Conservation (phyloP, 495 filamentous ascomycete species). For the Podospora anserina region DNA sequence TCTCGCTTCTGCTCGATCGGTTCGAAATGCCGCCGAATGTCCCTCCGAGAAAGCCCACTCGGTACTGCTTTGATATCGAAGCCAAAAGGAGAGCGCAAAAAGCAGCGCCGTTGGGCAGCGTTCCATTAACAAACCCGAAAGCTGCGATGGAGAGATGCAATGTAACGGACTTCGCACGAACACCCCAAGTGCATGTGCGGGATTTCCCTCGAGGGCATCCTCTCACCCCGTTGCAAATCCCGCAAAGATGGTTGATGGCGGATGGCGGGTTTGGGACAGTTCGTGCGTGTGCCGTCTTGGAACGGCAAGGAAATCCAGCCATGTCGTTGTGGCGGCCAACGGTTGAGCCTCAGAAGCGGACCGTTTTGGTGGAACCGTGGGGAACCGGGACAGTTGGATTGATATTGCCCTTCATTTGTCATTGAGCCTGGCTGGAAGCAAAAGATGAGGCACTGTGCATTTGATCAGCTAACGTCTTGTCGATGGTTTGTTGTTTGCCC, state of each 20-base stretch:
- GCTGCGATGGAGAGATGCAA: slow-evolving; percentile 34
- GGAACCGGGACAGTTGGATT: neutral
- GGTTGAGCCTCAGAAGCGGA: slow-evolving; percentile 3
- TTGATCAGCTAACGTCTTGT: neutral
- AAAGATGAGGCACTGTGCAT: neutral
- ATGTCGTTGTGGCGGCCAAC: slow-evolving; percentile 4
- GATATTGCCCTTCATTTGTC: neutral
- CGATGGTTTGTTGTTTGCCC: neutral
- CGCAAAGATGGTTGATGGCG: slow-evolving; percentile 5
- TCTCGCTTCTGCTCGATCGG: slow-evolving; percentile 5
- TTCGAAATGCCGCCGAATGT: slow-evolving; percentile 14
- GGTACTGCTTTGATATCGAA: neutral
- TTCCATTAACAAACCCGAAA: slow-evolving; percentile 32
- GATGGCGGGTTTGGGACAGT: neutral
- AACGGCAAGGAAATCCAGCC: slow-evolving; percentile 22
- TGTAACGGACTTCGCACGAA: slow-evolving; percentile 27
- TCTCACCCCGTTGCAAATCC: slow-evolving; percentile 16
- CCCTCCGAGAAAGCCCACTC: neutral
- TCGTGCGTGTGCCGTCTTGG: neutral
- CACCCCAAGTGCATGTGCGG: slow-evolving; percentile 18
- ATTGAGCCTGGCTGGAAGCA: neutral
- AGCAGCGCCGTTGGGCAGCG: slow-evolving; percentile 15
- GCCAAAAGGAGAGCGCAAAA: neutral
- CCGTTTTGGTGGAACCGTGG: slow-evolving; percentile 6
- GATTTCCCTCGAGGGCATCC: slow-evolving; percentile 17